A percentile compares a stretch with the other conserved stretches of the same genome.
phyloP scores from a whole-genome alignment of 305 asterid species.

The Nicotiana rustica region DNA sequence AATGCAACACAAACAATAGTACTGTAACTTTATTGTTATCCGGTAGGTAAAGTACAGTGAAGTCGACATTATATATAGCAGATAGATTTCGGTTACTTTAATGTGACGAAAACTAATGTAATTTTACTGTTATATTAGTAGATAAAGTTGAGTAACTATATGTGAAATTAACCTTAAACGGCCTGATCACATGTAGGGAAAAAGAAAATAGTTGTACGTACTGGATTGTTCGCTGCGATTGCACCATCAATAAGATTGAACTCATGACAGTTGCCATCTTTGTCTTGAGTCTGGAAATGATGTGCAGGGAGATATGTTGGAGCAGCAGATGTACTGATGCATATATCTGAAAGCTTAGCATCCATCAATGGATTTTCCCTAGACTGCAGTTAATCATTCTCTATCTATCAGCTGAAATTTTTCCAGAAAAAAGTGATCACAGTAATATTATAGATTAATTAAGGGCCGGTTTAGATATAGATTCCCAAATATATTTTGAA shows the following conservation, averaged over 20 bases:
- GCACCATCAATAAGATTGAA: constrained; percentile 54
- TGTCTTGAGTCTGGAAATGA: constrained; percentile 38
- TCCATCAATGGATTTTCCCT: constrained; percentile 29
- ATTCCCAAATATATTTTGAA: no score
- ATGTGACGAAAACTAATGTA: no score
- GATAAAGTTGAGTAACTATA: background rate
- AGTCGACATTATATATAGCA: no score
- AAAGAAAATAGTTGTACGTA: constrained; percentile 17
- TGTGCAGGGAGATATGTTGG: constrained; percentile 55
- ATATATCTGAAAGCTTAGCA: constrained; percentile 49
- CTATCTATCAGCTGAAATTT: no score
- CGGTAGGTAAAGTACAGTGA: no score
- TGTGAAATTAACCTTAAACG: background rate
- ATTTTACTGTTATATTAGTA: no score
- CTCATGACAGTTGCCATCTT: constrained; percentile 21
- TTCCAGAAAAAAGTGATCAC: no score
- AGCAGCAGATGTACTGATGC: constrained; percentile 54
- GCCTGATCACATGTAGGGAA: background rate
- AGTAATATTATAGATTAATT: no score
- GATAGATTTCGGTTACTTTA: no score
- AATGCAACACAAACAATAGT: no score
- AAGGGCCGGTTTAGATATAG: no score
- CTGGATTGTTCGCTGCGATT: constrained; percentile 53
- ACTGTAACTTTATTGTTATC: no score
- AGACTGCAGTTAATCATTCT: constrained; percentile 39